Conservation (phyloP, 163 green algal genomes). For the Chlorella variabilis region DNA sequence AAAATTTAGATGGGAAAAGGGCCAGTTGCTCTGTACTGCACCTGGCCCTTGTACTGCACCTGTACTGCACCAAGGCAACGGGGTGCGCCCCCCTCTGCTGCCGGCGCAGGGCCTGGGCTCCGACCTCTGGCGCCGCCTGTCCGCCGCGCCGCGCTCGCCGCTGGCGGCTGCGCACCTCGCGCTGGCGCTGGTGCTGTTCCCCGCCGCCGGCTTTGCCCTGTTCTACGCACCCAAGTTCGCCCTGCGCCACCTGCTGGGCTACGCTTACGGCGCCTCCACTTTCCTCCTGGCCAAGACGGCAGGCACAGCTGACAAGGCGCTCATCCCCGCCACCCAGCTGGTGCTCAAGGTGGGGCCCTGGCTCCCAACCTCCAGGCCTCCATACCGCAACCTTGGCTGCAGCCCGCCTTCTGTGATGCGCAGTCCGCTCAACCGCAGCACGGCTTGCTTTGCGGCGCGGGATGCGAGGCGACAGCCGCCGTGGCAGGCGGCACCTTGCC, state of each 20-base stretch:
- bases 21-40: too few species aligned
- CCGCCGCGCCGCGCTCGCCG: background rate
- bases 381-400: background rate
- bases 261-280: slow-evolving; percentile 40
- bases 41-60: too few species aligned
- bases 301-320: slow-evolving; percentile 4
- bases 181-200: slow-evolving; percentile 25
- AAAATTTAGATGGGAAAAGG: too few species aligned
- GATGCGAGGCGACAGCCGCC: too few species aligned
- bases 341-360: slow-evolving; percentile 30
- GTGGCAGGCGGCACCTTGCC: too few species aligned
- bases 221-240: slow-evolving; percentile 6
- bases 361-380: background rate
- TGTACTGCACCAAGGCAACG: too few species aligned
- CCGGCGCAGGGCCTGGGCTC: background rate
- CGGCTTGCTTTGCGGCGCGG: too few species aligned
- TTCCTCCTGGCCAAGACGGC: slow-evolving; percentile 29
- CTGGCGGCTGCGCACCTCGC: background rate
- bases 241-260: slow-evolving; percentile 39
- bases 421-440: too few species aligned
- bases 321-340: slow-evolving; percentile 20
- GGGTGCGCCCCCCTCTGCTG: too few species aligned
- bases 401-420: too few species aligned
- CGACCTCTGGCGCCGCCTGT: background rate
- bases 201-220: background rate